Conservation (phyloP, 2,329 filamentous ascomycete genomes). For the Ophiostoma perfectum region DNA sequence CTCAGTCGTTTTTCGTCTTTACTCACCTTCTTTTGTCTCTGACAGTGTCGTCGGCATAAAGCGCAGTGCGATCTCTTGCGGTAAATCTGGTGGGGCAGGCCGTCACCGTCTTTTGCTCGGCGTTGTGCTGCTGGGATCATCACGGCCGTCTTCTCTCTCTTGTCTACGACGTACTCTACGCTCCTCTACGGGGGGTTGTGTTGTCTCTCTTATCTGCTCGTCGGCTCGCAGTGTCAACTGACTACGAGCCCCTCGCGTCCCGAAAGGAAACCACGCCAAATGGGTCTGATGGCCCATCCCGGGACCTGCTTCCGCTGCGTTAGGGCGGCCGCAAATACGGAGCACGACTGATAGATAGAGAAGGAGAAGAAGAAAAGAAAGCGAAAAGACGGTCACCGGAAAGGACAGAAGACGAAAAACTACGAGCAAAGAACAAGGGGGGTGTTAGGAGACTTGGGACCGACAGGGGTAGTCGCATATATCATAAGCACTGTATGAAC, state of each 20-base stretch:
- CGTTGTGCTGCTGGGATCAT: too few relatives aligned
- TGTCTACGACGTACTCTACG: background rate
- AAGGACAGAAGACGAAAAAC: background rate
- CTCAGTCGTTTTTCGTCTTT: constrained; percentile 6
- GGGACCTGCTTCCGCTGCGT: constrained; percentile 25
- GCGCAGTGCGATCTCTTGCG: background rate
- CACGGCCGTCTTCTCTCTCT: too few relatives aligned
- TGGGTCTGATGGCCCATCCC: constrained; percentile 21
- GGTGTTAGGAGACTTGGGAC: background rate
- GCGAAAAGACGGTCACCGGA: constrained; percentile 8
- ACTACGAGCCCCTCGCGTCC: background rate
- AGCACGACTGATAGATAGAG: constrained; percentile 14
- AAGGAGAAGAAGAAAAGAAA: constrained; percentile 9
- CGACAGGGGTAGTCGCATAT: background rate
- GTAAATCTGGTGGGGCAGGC: background rate
- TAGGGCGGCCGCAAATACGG: constrained; percentile 23
- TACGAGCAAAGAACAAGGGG: background rate
- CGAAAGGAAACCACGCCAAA: constrained; percentile 9
- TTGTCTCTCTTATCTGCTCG: background rate
- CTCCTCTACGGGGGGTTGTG: background rate
- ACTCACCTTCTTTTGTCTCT: constrained; percentile 9
- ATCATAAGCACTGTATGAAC: too few relatives aligned
- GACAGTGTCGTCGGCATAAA: background rate
- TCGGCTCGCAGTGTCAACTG: background rate
- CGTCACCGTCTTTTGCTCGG: constrained; percentile 9